Percentiles rank a stretch among this genome's conserved stretches.
These are phyloP conservation scores for Sarocladium oryzae DNA, from an alignment of 2,329 filamentous ascomycete genomes.

Conservation along the genomic window DNA sequence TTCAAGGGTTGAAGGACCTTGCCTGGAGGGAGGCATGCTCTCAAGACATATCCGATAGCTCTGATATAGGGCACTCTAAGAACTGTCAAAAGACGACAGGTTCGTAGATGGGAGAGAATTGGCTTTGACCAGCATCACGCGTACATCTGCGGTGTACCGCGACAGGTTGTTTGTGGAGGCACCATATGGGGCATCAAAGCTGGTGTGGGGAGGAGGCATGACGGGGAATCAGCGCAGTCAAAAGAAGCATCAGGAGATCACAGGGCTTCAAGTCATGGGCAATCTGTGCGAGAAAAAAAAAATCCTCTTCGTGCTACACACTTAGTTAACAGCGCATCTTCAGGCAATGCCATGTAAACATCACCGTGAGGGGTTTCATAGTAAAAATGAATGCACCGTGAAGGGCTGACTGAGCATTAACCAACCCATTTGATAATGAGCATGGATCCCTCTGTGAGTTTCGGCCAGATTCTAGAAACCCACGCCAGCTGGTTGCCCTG, in stretches of 20 bases:
- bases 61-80: no score
- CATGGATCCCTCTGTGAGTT: slow-evolving; percentile 6
- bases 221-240: background rate
- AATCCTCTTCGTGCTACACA: no score
- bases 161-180: background rate
- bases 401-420: no score
- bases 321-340: no score
- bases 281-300: no score
- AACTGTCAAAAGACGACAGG: no score
- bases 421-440: background rate
- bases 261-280: background rate
- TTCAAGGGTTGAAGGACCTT: slow-evolving; percentile 55
- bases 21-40: no score
- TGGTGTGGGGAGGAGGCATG: slow-evolving; percentile 7
- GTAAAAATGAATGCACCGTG: no score
- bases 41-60: no score
- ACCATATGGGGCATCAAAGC: background rate
- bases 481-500: slow-evolving; percentile 1
- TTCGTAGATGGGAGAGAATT: no score
- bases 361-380: no score
- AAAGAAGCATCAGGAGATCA: background rate
- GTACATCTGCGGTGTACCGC: background rate
- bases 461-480: slow-evolving; percentile 10
- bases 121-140: background rate
- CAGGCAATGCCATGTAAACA: no score